Evolutionary conservation across 1,284 basidiomycete genomes (phyloP), one percentile per base, ranked within the genome.

Genomic region (Sporisorium sorghi): DNA sequence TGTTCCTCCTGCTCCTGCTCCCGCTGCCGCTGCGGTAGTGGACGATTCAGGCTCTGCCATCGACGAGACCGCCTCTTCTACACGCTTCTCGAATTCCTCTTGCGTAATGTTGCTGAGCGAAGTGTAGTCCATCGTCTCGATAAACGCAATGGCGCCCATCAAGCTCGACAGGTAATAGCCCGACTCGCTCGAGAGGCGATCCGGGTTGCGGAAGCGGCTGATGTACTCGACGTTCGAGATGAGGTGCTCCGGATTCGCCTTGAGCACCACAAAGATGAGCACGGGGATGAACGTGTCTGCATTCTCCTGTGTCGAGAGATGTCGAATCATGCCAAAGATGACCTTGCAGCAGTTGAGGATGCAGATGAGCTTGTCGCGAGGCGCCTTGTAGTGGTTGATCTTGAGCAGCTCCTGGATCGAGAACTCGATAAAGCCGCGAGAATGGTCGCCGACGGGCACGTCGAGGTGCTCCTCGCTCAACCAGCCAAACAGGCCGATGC

Each of bases 341-440:
- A 99, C 94, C 87, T 99, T 99, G 90, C 95, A 99, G 86, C 91
- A 93, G 83, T 99, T 99, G 50, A 99, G 87, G 49, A 99, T 92
- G 86, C 97, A 99, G 67, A 99, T 99, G 69, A 98, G 88, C 86
- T 99, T 99, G 86, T 99, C 96, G 48, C 96, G 88, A 11, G 96
- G 96, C 21, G 96, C 96, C 85, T 98, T 98, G 87, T 98, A 99
- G 84, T 97, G 94, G 83, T 97, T 98, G 77, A 99, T 92, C 88
- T 97, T 99, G 80, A 94, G 86, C 48, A 99, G 87, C 51, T 84
- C 82, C 88, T 96, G 93, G 81, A 94, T 90, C 0, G 95, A 95
- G 84, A 98, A 98, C 86, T 93, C 90, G 61, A 97, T 85, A 85
- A 98, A 99, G 0, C 95, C 94, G 67, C 90, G 88, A 37, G 81